Percentiles rank a stretch among this genome's conserved stretches.
Evolutionary conservation across 2,329 filamentous ascomycete species (phyloP).

Genomic region (Ophiognomonia clavigignenti-juglandacearum): DNA sequence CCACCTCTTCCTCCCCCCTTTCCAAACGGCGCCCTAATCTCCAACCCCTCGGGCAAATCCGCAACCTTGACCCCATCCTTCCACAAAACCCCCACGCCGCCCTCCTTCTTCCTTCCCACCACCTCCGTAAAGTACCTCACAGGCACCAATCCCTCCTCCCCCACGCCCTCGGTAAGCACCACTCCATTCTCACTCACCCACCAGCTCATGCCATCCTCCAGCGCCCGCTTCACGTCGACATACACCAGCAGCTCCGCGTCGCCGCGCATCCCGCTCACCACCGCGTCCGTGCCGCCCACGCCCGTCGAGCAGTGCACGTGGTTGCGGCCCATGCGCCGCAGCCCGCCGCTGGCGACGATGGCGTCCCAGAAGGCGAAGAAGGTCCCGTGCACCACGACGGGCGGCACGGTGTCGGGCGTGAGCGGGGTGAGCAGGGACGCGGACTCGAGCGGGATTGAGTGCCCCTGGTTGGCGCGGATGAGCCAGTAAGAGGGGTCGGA

Average conservation of each 20-base stretch:
- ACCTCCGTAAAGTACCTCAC: slow-evolving; percentile 66
- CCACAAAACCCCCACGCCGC: slow-evolving; percentile 64
- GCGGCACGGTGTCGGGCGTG: slow-evolving; percentile 58
- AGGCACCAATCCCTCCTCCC: slow-evolving; percentile 58
- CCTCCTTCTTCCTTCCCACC: slow-evolving; percentile 52
- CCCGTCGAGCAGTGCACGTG: slow-evolving; percentile 88
- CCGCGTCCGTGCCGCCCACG: slow-evolving; percentile 36
- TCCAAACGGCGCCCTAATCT: slow-evolving; percentile 41
- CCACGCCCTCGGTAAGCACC: slow-evolving; percentile 56
- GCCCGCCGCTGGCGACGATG: slow-evolving; percentile 72
- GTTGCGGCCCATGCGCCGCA: slow-evolving; percentile 76
- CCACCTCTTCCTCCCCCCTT: slow-evolving; percentile 25
- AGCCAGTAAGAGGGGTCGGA: slow-evolving; percentile 63
- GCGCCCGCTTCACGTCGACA: slow-evolving; percentile 63
- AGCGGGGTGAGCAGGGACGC: slow-evolving; percentile 67
- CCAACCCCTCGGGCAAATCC: slow-evolving; percentile 60
- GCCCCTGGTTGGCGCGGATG: slow-evolving; percentile 94
- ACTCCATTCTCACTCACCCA: slow-evolving; percentile 78
- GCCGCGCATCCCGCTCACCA: slow-evolving; percentile 75
- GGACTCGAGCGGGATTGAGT: slow-evolving; percentile 74
- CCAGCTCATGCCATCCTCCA: slow-evolving; percentile 63
- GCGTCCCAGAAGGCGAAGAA: slow-evolving; percentile 73
- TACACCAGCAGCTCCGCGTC: slow-evolving; percentile 76
- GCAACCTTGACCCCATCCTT: slow-evolving; percentile 61
- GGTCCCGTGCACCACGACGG: slow-evolving; percentile 78